Evolutionary conservation across 768 basidiomycete genomes (phyloP), one percentile per base, ranked within the genome.

Genomic region (Cystofilobasidium bisporidii): DNA sequence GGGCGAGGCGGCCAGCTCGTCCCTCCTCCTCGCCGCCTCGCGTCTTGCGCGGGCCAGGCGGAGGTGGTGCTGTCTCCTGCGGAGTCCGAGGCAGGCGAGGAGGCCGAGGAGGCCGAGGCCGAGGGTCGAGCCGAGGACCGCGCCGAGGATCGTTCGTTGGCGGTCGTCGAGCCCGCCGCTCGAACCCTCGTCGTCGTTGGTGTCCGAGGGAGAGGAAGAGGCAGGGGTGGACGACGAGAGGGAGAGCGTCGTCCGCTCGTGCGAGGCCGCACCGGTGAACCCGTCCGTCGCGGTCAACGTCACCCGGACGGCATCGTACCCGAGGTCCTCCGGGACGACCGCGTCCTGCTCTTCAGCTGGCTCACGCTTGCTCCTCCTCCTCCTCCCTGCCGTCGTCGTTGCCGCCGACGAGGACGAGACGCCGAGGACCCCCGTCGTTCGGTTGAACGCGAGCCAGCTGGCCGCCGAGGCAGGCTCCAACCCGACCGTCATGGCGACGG

Each of bases 391-490:
- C n/a, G 47, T 3, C n/a, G n/a, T 17, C 22, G 10, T 22, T 6
- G n/a, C 3, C 41, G 41, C 8, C 41, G 41, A 15, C 20, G 47
- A 48, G 10, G 17, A 48, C 8, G 47, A 56, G 4, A 15, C 28
- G 28, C n/a, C 18, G 53, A 56, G 28, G 53, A 56, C 53, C 12
- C 53, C 53, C 15, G 5, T 32, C 18, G 53, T 56, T 30, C 53
- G 53, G 40, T 78, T 75, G 66, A 86, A 87, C 1, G 67, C 73
- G 40, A 91, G 76, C 79, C 82, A 86, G 63, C 79, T 70, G 47
- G 75, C 76, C 3, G 72, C 72, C 12, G 63, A 81, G 80, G 53
- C 80, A 72, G 17, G 87, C 33, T 84, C 81, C 66, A 81, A 85
- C 0, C 82, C 77, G 22, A 81, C 82, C 0, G 82, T 81, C 60